These are phyloP conservation scores for Malassezia psittaci DNA, from an alignment of 1,284 basidiomycete species.

Conservation along the genomic window DNA sequence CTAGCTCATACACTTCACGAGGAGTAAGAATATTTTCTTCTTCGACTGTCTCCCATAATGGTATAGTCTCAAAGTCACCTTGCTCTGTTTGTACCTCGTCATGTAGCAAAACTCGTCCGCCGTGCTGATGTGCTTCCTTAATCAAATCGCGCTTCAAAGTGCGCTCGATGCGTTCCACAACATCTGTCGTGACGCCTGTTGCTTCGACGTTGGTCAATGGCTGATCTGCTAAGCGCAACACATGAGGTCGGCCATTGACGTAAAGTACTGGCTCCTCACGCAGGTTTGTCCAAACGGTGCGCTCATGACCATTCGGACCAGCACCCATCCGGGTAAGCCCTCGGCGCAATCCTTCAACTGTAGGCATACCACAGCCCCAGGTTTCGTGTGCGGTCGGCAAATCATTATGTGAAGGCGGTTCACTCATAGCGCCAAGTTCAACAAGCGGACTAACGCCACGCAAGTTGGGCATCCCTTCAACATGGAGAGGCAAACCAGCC, in stretches of 20 bases:
- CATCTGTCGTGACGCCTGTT: constrained; percentile 81
- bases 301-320: constrained; percentile 20
- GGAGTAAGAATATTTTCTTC: constrained; percentile 88
- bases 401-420: constrained; percentile 18
- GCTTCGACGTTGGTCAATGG: constrained; percentile 50
- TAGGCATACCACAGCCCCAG: constrained; percentile 46
- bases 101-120: constrained; percentile 72
- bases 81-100: constrained; percentile 91
- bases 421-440: background rate
- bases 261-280: constrained; percentile 46
- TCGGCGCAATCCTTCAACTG: constrained; percentile 40
- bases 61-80: constrained; percentile 62
- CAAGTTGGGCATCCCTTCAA: constrained; percentile 46
- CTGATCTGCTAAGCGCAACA: constrained; percentile 73
- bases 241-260: constrained; percentile 62
- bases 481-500: constrained; percentile 31
- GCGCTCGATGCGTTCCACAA: constrained; percentile 87
- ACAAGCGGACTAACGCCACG: constrained; percentile 34
- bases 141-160: constrained; percentile 82
- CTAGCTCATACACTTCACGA: constrained; percentile 54
- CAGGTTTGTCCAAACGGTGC: constrained; percentile 42
- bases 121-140: constrained; percentile 62
- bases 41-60: constrained; percentile 68
- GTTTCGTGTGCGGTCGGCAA: constrained; percentile 27
- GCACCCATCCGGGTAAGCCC: constrained; percentile 42